Evolutionary conservation across 192 early-diverging fungal species (phyloP).

Genomic region (Pecoramyces ruminantium): DNA sequence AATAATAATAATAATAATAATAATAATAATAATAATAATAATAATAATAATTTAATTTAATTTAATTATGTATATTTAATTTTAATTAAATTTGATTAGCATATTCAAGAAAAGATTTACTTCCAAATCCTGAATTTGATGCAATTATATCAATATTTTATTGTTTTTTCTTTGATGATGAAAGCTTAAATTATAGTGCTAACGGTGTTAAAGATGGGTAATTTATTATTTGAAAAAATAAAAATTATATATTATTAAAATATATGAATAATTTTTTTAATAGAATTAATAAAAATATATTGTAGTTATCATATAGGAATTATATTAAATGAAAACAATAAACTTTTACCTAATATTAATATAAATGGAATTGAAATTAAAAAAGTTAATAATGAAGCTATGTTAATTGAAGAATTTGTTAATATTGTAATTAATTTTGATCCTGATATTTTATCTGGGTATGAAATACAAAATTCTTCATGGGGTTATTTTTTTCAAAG

Average conservation of each 20-base stretch:
- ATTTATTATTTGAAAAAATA: constrained; percentile 17
- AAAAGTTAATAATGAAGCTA: constrained; percentile 19
- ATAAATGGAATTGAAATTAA: not conserved
- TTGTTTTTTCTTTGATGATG: constrained; percentile 37
- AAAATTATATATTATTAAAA: constrained; percentile 1
- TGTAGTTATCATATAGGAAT: not conserved
- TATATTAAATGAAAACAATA: not conserved
- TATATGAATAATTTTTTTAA: not conserved
- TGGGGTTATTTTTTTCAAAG: constrained; percentile 81
- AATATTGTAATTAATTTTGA: constrained; percentile 38
- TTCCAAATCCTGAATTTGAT: constrained; percentile 56
- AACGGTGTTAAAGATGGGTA: constrained; percentile 4
- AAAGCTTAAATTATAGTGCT: constrained; percentile 4
- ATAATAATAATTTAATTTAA: no score
- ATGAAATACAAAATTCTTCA: constrained; percentile 64
- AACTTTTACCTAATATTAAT: not conserved
- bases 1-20: no score
- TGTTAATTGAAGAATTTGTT: constrained; percentile 36
- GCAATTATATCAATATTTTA: constrained; percentile 44
- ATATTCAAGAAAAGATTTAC: constrained; percentile 13
- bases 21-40: no score
- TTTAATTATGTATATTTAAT: no score
- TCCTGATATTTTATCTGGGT: constrained; percentile 77
- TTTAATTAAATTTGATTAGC: constrained; percentile 10
- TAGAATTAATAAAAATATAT: constrained; percentile 13